Base-by-base conservation (phyloP, 768 basidiomycete genomes). In the Leccinum olivaceopallidum region DNA sequence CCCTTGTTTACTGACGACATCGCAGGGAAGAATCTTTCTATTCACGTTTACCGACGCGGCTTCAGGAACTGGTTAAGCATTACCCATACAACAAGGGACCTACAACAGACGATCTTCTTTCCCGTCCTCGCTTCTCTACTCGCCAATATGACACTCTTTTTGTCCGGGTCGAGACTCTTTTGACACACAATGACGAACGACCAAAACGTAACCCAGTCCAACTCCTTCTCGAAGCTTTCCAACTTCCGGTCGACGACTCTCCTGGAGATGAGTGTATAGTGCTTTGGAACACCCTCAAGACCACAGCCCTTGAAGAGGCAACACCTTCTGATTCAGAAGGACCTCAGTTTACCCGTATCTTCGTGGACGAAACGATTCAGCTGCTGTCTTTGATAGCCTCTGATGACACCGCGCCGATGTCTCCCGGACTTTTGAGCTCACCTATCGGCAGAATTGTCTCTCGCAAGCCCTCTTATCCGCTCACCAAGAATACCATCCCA, bases 91-190 rank as follows among this genome's bases (percentile, higher is more conserved):
- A 51, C 59, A 72, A 73, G 63, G 61, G 60, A 64, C 63, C 58
- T 10, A 48, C 71, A 42, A 74, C 80, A 53, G 67, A 79, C 30
- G 74, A 77, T 62, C 77, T 89, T 36, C 78, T 90, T 16, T 78
- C 87, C 4, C 81, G 80, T 8, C 86, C 90, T 6, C 84, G 82
- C 1, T 86, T 92, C 67, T 85, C 89, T 6, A 92, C 91, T 1
- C 82, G 83, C 47, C 76, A 70, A 47, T 80, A 83, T 58, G 82
- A 85, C 57, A 88, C 90, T 0, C 78, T 93, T 26, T 84, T 84
- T 58, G 83, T 92, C 28, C 86, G 83, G 37, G 72, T 93, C 22
- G 83, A 87, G 57, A 82, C 85, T 5, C 79, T 88, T 62, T 65
- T 84, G 9, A 69, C 80, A 2, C 66, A 73, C 24, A 59, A 67